Conservation (phyloP, 2,329 filamentous ascomycete genomes). For the Pyricularia pennisetigena region DNA sequence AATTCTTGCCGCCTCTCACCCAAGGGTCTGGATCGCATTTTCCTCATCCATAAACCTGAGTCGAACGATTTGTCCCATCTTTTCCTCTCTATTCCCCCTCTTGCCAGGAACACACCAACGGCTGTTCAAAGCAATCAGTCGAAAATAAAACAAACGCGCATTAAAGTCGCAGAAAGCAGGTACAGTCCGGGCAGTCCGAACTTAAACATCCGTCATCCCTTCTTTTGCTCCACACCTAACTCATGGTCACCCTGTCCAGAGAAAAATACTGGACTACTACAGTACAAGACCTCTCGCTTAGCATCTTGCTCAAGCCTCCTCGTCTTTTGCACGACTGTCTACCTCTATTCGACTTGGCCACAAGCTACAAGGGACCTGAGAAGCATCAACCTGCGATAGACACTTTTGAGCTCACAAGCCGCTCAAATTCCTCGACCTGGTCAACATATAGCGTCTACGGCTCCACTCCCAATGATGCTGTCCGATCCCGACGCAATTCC, state of each 20-base stretch:
- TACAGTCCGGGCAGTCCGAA: not conserved
- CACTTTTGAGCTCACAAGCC: not conserved
- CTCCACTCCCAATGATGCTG: conserved; percentile 2
- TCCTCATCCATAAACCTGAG: not conserved
- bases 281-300: not conserved
- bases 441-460: not conserved
- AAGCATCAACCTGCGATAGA: not conserved
- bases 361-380: not conserved
- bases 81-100: not conserved
- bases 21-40: not conserved
- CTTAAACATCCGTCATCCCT: not conserved
- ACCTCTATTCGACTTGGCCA: not conserved
- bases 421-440: not conserved
- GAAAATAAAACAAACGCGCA: not conserved
- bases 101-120: not conserved
- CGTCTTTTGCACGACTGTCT: not conserved
- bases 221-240: not conserved
- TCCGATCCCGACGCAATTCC: not conserved
- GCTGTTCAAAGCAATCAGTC: not conserved
- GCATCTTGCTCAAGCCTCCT: not conserved
- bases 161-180: not conserved
- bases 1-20: not conserved
- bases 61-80: not conserved
- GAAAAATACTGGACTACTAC: not conserved
- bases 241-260: not conserved